Conservation (phyloP, 2,329 filamentous ascomycete species). For the Decorospora gaudefroyi region DNA sequence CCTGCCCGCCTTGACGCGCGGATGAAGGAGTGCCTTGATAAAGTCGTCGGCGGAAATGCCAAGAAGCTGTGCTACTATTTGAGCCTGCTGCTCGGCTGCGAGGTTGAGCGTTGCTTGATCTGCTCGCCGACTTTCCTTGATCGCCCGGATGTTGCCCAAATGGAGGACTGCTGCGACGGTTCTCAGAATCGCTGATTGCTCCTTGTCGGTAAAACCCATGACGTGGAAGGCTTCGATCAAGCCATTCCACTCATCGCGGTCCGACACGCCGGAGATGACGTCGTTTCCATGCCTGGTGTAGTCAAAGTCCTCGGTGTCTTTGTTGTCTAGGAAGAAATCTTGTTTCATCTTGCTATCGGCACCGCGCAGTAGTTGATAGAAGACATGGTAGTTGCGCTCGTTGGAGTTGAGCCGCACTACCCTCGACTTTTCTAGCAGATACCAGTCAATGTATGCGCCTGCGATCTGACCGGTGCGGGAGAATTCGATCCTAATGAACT, state of each 20-base stretch:
- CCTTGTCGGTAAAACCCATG: slow-evolving; percentile 88
- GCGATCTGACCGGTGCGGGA: slow-evolving; percentile 84
- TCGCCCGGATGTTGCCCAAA: slow-evolving; percentile 85
- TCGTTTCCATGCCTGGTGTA: slow-evolving; percentile 94
- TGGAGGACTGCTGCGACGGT: slow-evolving; percentile 92
- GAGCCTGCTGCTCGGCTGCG: slow-evolving; percentile 74
- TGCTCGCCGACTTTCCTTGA: slow-evolving; percentile 85
- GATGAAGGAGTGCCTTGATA: slow-evolving; percentile 84
- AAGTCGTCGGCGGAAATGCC: slow-evolving; percentile 86
- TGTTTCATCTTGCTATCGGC: slow-evolving; percentile 74
- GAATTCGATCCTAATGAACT: slow-evolving; percentile 98
- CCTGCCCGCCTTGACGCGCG: slow-evolving; percentile 89
- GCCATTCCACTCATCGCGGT: slow-evolving; percentile 84
- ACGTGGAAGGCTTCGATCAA: slow-evolving; percentile 90
- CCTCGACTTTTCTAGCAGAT: slow-evolving; percentile 95
- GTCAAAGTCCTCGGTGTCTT: slow-evolving; percentile 82
- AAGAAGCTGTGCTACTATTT: slow-evolving; percentile 79
- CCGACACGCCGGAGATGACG: slow-evolving; percentile 85
- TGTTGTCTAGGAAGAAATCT: slow-evolving; percentile 73
- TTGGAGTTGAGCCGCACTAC: slow-evolving; percentile 86
- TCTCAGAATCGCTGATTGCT: slow-evolving; percentile 79
- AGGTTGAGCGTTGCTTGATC: slow-evolving; percentile 85
- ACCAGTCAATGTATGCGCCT: slow-evolving; percentile 98
- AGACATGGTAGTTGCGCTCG: slow-evolving; percentile 95
- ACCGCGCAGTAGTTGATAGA: slow-evolving; percentile 92